These are phyloP conservation scores for Ocimum tenuiflorum DNA, from an alignment of 257 asterid species.

Conservation along the genomic window DNA sequence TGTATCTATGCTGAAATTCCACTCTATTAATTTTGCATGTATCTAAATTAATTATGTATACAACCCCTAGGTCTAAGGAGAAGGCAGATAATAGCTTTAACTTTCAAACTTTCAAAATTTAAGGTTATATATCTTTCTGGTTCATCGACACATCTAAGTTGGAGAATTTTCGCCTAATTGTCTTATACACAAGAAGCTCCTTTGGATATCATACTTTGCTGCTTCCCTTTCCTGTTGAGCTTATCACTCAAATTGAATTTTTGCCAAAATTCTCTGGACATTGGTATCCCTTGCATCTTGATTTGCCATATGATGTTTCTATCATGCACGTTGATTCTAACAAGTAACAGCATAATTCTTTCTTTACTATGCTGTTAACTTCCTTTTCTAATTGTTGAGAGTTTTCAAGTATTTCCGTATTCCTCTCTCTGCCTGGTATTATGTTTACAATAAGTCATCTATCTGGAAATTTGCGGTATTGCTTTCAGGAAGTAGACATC, in stretches of 20 bases:
- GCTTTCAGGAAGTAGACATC: slow-evolving; percentile 64
- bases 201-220: not conserved
- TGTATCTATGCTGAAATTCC: slow-evolving; percentile 1
- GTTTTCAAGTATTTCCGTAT: not conserved
- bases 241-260: not conserved
- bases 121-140: not conserved
- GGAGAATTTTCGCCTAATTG: slow-evolving; percentile 1
- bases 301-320: slow-evolving; percentile 5
- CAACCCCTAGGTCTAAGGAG: slow-evolving; percentile 1
- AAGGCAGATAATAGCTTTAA: not conserved
- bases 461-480: slow-evolving; percentile 24
- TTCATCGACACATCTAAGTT: not conserved
- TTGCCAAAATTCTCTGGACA: slow-evolving; percentile 5
- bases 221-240: not conserved
- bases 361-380: not conserved
- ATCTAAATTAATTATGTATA: not conserved
- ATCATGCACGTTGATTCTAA: not conserved
- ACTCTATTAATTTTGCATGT: not conserved
- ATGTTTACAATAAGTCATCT: slow-evolving; percentile 19
- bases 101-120: slow-evolving; percentile 8
- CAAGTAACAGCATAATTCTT: not conserved
- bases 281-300: not conserved
- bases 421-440: slow-evolving; percentile 5
- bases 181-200: not conserved
- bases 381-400: not conserved